Percentiles rank a stretch among this genome's conserved stretches.
These are phyloP conservation scores for Phaeolepiota aurea DNA, from an alignment of 768 basidiomycete species.

Conservation along the genomic window DNA sequence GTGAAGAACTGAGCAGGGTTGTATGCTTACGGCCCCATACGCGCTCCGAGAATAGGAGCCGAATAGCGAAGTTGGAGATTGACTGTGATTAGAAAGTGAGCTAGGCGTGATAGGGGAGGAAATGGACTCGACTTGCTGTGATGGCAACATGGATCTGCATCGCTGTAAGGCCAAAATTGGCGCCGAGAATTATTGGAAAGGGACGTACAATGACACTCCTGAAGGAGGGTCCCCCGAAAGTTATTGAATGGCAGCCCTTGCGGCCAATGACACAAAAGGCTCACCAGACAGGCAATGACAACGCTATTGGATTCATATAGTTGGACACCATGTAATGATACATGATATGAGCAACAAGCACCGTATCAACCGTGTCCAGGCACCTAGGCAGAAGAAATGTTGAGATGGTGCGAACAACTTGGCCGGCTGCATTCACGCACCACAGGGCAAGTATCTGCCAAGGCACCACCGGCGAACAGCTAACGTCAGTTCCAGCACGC, in stretches of 20 bases:
- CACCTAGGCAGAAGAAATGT: constrained; percentile 22
- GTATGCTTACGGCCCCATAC: constrained; percentile 45
- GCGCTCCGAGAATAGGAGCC: constrained; percentile 41
- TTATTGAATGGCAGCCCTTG: neutral
- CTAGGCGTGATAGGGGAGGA: too few species aligned
- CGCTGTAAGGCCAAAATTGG: too few species aligned
- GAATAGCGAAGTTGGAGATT: constrained; percentile 40
- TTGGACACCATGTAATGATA: constrained; percentile 53
- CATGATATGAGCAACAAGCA: constrained; percentile 43
- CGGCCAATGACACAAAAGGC: constrained; percentile 9
- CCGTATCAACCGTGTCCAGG: constrained; percentile 49
- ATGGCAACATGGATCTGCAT: constrained; percentile 50
- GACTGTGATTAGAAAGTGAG: constrained; percentile 29
- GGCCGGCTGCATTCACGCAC: too few species aligned
- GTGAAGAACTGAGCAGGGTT: too few species aligned
- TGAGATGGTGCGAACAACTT: neutral
- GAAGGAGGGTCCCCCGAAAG: neutral
- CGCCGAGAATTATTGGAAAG: too few species aligned
- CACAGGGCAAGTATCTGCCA: too few species aligned
- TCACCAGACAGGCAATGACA: constrained; percentile 40
- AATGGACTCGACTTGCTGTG: too few species aligned
- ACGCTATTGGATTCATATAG: constrained; percentile 37
- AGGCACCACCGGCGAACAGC: too few species aligned
- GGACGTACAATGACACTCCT: constrained; percentile 45
- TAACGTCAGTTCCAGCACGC: too few species aligned